These are phyloP conservation scores for Mycena galopus DNA, from an alignment of 768 basidiomycete species.

Conservation along the genomic window DNA sequence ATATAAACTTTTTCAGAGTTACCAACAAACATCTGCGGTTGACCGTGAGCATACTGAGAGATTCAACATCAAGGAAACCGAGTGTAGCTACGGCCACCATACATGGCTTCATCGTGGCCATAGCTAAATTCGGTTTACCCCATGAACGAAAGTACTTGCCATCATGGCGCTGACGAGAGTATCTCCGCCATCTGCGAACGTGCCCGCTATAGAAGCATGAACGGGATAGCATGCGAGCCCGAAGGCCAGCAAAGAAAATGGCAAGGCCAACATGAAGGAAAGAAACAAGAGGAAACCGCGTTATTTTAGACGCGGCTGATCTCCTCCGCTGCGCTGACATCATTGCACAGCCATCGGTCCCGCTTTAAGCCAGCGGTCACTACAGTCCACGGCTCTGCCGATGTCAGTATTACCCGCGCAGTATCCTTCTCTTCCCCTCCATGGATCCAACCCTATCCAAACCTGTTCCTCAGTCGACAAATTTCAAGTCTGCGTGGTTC, in stretches of 20 bases:
- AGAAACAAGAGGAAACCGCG: background rate
- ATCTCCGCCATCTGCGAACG: slow-evolving; percentile 60
- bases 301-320: background rate
- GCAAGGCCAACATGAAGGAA: slow-evolving; percentile 44
- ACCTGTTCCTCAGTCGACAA: too few relatives aligned
- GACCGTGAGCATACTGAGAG: slow-evolving; percentile 1
- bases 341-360: too few relatives aligned
- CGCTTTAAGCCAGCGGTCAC: too few relatives aligned
- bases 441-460: too few relatives aligned
- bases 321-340: background rate
- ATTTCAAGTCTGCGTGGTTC: too few relatives aligned
- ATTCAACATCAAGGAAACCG: too few relatives aligned
- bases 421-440: too few relatives aligned
- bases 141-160: slow-evolving; percentile 50
- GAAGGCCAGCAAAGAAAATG: slow-evolving; percentile 57
- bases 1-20: slow-evolving; percentile 88
- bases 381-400: too few relatives aligned
- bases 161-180: slow-evolving; percentile 68
- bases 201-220: slow-evolving; percentile 54
- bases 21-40: slow-evolving; percentile 80
- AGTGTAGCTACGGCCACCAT: too few relatives aligned
- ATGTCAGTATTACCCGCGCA: too few relatives aligned
- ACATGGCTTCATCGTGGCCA: too few relatives aligned
- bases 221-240: slow-evolving; percentile 55
- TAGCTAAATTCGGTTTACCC: too few relatives aligned